Evolutionary conservation across 495 filamentous ascomycete species (phyloP), one percentile per base, ranked within the genome.

Genomic region (Penicillium crystallinum): DNA sequence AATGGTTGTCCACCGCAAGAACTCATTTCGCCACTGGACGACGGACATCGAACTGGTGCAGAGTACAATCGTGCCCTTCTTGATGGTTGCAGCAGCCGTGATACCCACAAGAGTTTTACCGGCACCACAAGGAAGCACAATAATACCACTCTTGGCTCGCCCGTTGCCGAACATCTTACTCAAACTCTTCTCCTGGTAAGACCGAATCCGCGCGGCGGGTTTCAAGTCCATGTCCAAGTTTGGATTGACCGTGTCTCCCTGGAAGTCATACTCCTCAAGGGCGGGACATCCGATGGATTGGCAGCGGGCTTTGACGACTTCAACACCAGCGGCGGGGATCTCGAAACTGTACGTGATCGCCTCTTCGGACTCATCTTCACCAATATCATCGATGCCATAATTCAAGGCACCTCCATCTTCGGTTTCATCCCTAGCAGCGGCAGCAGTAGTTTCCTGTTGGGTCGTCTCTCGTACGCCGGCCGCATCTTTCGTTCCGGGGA

Each of bases 101-200:
- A 97, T 96, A 27, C 93, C 93, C 10, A 99, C 93, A 48, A 99
- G 70, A 1, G 93, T 99, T 73, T 99, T 99, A 29, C 93, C 93
- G 11, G 93, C 95, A 35, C 93, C 93, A 69, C 95, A 99, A 44
- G 93, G 93, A 56, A 99, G 67, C 38, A 99, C 93, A 52, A 99
- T 97, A 57, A 99, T 95, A 57, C 95, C 93, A 71, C 89, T 95
- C 70, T 95, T 93, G 18, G 93, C 91, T 64, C 93, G 82, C 49
- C 91, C 91, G 63, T 99, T 99, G 61, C 93, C 91, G 62, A 99
- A 99, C 95, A 99, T 97, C 68, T 99, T 97, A 71, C 87, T 91
- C 25, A 99, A 77, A 57, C 89, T 92, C 72, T 95, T 92, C 71
- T 99, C 93, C 69, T 99, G 95, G 61, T 97, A 97, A 29, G 54